A percentile compares a stretch with the other conserved stretches of the same genome.
These are phyloP conservation scores for Flaveria linearis DNA, from an alignment of 129 eudicot species.

Conservation along the genomic window DNA sequence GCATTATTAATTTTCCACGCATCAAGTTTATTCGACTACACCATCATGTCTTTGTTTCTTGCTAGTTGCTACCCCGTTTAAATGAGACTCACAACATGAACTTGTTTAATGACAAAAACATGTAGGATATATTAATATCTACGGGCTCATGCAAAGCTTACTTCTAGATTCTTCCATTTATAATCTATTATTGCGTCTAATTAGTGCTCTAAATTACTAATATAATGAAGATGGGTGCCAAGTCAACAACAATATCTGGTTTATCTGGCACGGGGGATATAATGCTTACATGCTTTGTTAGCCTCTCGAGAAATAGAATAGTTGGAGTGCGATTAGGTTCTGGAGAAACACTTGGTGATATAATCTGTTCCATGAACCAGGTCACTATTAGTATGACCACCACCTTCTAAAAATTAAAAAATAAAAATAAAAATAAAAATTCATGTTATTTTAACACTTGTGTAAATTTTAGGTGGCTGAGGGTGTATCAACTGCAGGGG, in stretches of 20 bases:
- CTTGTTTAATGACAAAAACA: background rate
- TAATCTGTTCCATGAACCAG: slow-evolving; percentile 93
- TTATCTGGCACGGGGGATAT: slow-evolving; percentile 95
- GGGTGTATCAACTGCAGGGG: slow-evolving; percentile 96
- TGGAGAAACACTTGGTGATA: slow-evolving; percentile 89
- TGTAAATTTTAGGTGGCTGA: slow-evolving; percentile 72
- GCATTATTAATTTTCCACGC: background rate
- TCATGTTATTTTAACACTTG: slow-evolving; percentile 17
- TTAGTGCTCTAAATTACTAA: slow-evolving; percentile 2
- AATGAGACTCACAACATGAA: slow-evolving; percentile 16
- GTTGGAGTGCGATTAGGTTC: slow-evolving; percentile 97
- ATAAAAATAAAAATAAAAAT: background rate
- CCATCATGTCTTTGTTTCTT: slow-evolving; percentile 3
- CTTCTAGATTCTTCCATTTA: slow-evolving; percentile 1
- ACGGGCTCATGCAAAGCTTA: background rate
- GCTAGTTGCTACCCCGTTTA: background rate
- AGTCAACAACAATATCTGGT: slow-evolving; percentile 89
- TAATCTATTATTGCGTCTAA: slow-evolving; percentile 13
- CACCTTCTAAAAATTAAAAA: background rate
- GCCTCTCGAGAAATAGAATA: slow-evolving; percentile 91
- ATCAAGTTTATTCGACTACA: background rate
- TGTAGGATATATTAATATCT: slow-evolving; percentile 9
- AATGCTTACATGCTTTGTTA: slow-evolving; percentile 97
- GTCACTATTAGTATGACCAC: slow-evolving; percentile 30
- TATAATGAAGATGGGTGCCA: slow-evolving; percentile 87